Percentiles rank a stretch among this genome's conserved stretches.
phyloP scores from a whole-genome alignment of 2,329 filamentous ascomycete species.

The Alternaria alternata region DNA sequence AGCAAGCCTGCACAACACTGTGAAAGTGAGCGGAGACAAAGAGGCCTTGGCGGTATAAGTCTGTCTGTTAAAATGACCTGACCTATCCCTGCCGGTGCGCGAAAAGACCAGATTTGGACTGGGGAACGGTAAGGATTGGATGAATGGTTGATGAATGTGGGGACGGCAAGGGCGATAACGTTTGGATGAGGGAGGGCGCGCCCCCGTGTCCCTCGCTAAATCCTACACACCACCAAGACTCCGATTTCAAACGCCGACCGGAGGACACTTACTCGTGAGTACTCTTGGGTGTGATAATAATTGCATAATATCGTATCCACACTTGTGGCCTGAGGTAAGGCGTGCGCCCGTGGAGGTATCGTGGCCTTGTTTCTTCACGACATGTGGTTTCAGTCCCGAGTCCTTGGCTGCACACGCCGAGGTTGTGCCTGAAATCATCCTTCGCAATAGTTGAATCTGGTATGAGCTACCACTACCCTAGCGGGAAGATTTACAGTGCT shows the following conservation, averaged over 20 bases:
- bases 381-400: neutral
- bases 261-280: constrained; percentile 3
- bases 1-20: constrained; percentile 6
- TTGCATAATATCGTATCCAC: constrained; percentile 3
- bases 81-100: constrained; percentile 2
- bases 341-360: neutral
- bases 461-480: neutral
- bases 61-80: constrained; percentile 6
- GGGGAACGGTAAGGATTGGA: neutral
- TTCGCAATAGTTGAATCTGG: neutral
- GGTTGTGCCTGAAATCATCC: constrained; percentile 1
- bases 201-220: constrained; percentile 7
- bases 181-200: constrained; percentile 5
- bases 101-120: neutral
- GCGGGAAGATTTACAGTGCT: neutral
- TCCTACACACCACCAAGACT: constrained; percentile 11
- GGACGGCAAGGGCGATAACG: constrained; percentile 12
- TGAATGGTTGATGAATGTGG: neutral
- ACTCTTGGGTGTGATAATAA: neutral
- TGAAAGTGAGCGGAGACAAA: constrained; percentile 7
- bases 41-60: constrained; percentile 7
- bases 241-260: constrained; percentile 4
- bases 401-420: neutral
- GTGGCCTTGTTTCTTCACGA: neutral
- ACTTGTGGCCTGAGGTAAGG: neutral